Base-by-base conservation (phyloP, 1,284 basidiomycete genomes). In the Neolentinus lepideus region DNA sequence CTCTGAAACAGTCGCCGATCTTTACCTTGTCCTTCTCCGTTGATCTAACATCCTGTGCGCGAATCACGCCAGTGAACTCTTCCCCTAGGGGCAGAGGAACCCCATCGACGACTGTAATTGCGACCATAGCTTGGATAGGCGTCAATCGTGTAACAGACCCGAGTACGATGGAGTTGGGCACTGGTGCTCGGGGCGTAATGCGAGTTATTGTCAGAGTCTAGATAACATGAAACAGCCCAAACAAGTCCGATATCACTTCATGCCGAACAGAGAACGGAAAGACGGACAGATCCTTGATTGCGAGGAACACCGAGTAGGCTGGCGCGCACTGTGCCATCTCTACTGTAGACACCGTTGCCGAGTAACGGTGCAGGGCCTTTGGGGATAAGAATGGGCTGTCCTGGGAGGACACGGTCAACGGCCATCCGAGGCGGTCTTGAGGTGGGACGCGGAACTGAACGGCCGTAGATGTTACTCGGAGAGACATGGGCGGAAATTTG, bases 11-110 rank as follows among this genome's bases (percentile, higher is more conserved):
- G 62, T 97, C 92, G 31, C 85, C 85, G 61, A 98, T 91, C 71
- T 92, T 95, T 58, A 98, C 82, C 68, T 88, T 91, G 74, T 96
- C 93, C 64, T 92, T 92, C 67, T 97, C 94, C 1, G 93, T 95
- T 26, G 88, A 85, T 51, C 94, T 74, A n/a, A 97, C 86, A 70
- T 99, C 97, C 69, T 96, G 92, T 2, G 84, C 78, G 31, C 96
- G 84, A 57, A 99, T 91, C 8, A 98, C 88, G 12, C 96, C 96
- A 0, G 84, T 88, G 63, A 97, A 98, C 62, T 98, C 94, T 71
- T 95, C 93, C n/a, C 89, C 89, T 43, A 81, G 77, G 22, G 92
- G 88, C 25, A 95, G 78, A 1, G 95, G 94, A n/a, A 89, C 77
- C 19, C 89, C 91, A 66, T 97, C 92, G 27, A 98, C 93, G 12